Evolutionary conservation across 2,329 filamentous ascomycete genomes (phyloP).

Genomic region (Domatiomyces catenatus): DNA sequence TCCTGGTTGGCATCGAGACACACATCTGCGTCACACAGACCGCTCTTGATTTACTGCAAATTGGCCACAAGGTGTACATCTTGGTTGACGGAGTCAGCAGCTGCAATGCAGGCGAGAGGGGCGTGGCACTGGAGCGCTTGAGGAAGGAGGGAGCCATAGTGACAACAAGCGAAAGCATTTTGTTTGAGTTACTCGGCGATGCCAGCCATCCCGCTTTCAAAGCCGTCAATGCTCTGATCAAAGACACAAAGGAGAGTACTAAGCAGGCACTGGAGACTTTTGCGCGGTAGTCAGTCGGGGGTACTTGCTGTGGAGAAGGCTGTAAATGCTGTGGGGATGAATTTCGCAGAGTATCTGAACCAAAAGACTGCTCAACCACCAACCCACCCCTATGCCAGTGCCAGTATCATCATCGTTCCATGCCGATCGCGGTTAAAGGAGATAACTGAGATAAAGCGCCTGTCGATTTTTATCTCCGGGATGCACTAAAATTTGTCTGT

Average conservation of each 20-base stretch:
- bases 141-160: slow-evolving; percentile 61
- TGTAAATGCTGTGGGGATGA: neutral
- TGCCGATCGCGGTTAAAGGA: no score
- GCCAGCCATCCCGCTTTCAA: slow-evolving; percentile 56
- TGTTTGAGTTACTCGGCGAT: slow-evolving; percentile 83
- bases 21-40: slow-evolving; percentile 96
- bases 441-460: no score
- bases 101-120: slow-evolving; percentile 68
- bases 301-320: neutral
- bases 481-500: neutral
- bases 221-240: slow-evolving; percentile 59
- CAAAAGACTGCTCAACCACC: no score
- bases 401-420: no score
- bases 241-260: slow-evolving; percentile 57
- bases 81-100: slow-evolving; percentile 81
- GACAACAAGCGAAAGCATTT: slow-evolving; percentile 73
- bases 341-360: no score
- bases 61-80: slow-evolving; percentile 70
- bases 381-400: no score
- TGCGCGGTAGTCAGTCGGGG: neutral
- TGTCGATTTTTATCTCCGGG: neutral
- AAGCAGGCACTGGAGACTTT: slow-evolving; percentile 52
- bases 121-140: slow-evolving; percentile 61
- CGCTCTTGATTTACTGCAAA: slow-evolving; percentile 58
- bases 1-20: slow-evolving; percentile 78